These are phyloP conservation scores for Aspergillus sp. DNA, from an alignment of 2,329 filamentous ascomycete species.

Conservation along the genomic window DNA sequence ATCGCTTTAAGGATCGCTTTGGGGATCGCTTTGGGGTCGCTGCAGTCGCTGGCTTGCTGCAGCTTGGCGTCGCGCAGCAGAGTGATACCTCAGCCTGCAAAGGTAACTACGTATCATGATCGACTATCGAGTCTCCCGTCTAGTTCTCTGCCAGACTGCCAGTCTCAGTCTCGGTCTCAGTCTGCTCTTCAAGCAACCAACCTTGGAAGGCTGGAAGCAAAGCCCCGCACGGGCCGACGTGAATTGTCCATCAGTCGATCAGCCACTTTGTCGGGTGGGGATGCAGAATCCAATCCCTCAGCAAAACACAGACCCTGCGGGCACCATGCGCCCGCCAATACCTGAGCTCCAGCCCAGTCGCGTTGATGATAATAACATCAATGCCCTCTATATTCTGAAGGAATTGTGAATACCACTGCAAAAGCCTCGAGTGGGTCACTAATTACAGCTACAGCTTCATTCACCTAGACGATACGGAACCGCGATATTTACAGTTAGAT, in stretches of 20 bases:
- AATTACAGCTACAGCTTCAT: too few relatives aligned
- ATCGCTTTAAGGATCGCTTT: background rate
- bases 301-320: background rate
- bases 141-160: too few relatives aligned
- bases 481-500: too few relatives aligned
- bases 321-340: too few relatives aligned
- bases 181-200: background rate
- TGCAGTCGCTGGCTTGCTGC: background rate
- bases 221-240: constrained; percentile 11
- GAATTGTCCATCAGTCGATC: constrained; percentile 7
- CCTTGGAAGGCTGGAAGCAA: background rate
- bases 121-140: background rate
- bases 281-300: background rate
- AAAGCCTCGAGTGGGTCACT: too few relatives aligned
- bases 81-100: background rate
- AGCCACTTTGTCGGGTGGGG: constrained; percentile 13
- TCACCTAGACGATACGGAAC: too few relatives aligned
- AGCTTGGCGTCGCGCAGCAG: background rate
- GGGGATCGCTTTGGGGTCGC: background rate
- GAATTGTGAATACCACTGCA: too few relatives aligned
- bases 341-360: too few relatives aligned
- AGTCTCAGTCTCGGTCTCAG: too few relatives aligned
- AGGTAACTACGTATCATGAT: background rate
- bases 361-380: too few relatives aligned
- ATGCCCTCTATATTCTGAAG: too few relatives aligned